Conservation (phyloP, 2,329 filamentous ascomycete species). For the Reticulascus tulasneorum region DNA sequence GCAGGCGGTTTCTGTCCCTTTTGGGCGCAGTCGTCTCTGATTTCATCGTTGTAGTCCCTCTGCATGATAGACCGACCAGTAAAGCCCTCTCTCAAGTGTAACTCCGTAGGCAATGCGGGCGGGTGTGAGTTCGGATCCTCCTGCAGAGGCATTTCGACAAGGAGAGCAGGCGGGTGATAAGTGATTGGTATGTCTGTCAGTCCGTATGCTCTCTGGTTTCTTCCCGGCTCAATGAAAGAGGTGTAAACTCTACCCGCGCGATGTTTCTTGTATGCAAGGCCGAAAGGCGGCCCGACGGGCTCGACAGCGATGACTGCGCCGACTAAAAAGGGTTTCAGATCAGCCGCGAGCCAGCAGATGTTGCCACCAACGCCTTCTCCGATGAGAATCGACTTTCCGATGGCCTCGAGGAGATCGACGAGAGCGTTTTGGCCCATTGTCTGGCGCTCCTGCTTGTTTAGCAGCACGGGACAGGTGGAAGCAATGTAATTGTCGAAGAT, state of each 20-base stretch:
- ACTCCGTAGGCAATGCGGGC: slow-evolving; percentile 5
- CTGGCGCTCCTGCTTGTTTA: too few species aligned
- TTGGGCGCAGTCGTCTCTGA: background rate
- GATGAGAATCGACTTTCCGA: too few species aligned
- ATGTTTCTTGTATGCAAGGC: slow-evolving; percentile 10
- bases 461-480: too few species aligned
- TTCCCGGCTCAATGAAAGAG: slow-evolving; percentile 15
- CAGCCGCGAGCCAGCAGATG: too few species aligned
- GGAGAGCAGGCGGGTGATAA: slow-evolving; percentile 31
- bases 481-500: slow-evolving; percentile 25
- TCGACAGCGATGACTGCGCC: slow-evolving; percentile 49
- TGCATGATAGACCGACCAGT: slow-evolving; percentile 14
- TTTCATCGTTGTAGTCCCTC: background rate
- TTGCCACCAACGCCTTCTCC: too few species aligned
- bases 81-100: slow-evolving; percentile 1
- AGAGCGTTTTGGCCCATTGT: too few species aligned
- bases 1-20: slow-evolving; percentile 11
- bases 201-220: slow-evolving; percentile 3
- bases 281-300: slow-evolving; percentile 49
- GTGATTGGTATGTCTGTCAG: slow-evolving; percentile 37
- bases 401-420: too few species aligned
- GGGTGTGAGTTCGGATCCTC: slow-evolving; percentile 8
- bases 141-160: slow-evolving; percentile 11
- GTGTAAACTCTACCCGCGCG: slow-evolving; percentile 12
- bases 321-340: too few species aligned